phyloP scores from a whole-genome alignment of 2,329 filamentous ascomycete species.

The Nemania sp. region DNA sequence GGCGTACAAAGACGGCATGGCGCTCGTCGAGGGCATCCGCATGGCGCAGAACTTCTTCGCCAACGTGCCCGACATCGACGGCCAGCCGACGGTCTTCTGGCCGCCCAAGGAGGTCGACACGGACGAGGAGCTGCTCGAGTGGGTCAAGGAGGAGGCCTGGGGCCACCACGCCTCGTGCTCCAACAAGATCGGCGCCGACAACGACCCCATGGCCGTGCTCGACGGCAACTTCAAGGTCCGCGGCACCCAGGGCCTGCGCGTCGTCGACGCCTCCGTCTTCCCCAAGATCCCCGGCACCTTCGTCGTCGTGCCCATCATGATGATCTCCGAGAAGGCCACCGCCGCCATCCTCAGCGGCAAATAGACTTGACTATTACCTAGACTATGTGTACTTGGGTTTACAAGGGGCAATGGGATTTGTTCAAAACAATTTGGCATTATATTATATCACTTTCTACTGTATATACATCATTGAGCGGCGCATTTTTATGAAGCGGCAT shows the following conservation, averaged over 20 bases:
- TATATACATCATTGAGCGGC: too few species aligned
- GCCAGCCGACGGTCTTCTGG: slow-evolving; percentile 36
- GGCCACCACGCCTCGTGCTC: slow-evolving; percentile 37
- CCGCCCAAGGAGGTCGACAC: slow-evolving; percentile 24
- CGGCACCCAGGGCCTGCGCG: slow-evolving; percentile 53
- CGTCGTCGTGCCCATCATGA: slow-evolving; percentile 32
- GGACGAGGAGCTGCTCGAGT: slow-evolving; percentile 34
- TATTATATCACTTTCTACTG: background rate
- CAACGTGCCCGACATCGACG: slow-evolving; percentile 47
- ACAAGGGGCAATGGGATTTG: too few species aligned
- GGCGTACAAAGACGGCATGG: slow-evolving; percentile 51
- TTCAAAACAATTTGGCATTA: too few species aligned
- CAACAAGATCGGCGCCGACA: slow-evolving; percentile 42
- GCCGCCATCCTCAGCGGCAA: slow-evolving; percentile 32
- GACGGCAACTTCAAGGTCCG: slow-evolving; percentile 56
- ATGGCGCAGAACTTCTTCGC: slow-evolving; percentile 51
- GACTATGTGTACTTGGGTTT: too few species aligned
- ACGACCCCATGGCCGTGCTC: slow-evolving; percentile 54
- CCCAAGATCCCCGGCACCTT: slow-evolving; percentile 51
- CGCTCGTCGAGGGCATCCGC: slow-evolving; percentile 58
- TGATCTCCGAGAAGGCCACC: slow-evolving; percentile 37
- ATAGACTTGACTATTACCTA: background rate
- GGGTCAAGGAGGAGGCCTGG: slow-evolving; percentile 35
- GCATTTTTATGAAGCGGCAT: too few species aligned
- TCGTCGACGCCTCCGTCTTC: slow-evolving; percentile 59